These are phyloP conservation scores for Tulasnella sp. DNA, from an alignment of 768 basidiomycete genomes.

Conservation along the genomic window DNA sequence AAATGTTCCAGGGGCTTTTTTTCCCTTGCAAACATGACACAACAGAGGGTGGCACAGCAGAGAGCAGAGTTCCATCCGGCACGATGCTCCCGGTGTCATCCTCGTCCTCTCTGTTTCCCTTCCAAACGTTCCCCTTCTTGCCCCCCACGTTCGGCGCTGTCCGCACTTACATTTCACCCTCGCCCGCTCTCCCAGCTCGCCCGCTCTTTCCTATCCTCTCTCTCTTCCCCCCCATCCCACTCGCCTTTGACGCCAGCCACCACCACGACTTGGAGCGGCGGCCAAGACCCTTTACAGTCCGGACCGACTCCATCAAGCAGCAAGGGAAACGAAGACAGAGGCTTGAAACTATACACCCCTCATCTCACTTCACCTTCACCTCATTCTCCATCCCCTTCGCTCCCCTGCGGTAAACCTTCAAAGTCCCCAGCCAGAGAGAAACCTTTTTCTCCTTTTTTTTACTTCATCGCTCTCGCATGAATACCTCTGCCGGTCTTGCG, in stretches of 20 bases:
- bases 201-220: too few species aligned
- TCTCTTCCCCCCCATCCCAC: neutral
- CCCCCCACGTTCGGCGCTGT: neutral
- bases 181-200: too few species aligned
- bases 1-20: slow-evolving; percentile 7
- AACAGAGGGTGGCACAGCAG: neutral
- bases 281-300: neutral
- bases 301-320: neutral
- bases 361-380: slow-evolving; percentile 13
- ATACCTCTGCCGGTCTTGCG: neutral
- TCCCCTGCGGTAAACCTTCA: neutral
- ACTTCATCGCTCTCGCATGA: neutral
- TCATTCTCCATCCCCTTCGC: neutral
- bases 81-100: neutral
- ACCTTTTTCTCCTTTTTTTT: neutral
- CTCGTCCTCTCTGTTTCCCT: neutral
- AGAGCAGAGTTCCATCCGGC: neutral
- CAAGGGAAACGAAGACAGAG: neutral
- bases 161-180: neutral
- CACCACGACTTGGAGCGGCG: neutral
- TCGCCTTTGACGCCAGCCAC: too few species aligned
- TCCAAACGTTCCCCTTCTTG: neutral
- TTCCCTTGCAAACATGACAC: neutral
- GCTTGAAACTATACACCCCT: slow-evolving; percentile 1
- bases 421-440: neutral